Evolutionary conservation across 73 alveolate species (phyloP).

Genomic region (Tetrahymena borealis): DNA sequence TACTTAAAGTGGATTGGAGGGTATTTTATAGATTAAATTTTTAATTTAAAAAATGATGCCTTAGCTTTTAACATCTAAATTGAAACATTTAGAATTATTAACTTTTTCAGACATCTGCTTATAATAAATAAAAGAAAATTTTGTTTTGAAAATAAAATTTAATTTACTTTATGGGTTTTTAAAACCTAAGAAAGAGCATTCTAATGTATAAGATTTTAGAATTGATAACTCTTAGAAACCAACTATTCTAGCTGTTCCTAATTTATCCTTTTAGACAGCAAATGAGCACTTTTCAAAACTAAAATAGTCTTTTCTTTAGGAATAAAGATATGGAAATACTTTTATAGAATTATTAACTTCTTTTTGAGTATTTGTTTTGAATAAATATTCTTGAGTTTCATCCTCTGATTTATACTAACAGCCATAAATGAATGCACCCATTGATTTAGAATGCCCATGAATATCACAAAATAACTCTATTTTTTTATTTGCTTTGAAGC

Average conservation of each 20-base stretch:
- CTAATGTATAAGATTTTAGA: slow-evolving; percentile 52
- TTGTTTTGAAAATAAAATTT: not conserved
- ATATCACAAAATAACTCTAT: slow-evolving; percentile 68
- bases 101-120: not conserved
- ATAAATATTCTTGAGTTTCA: slow-evolving; percentile 54
- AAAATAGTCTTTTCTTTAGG: slow-evolving; percentile 28
- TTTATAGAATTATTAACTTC: slow-evolving; percentile 31
- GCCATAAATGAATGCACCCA: slow-evolving; percentile 77
- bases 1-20: too few relatives aligned
- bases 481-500: not conserved
- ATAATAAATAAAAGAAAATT: not conserved
- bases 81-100: too few relatives aligned
- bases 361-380: not conserved
- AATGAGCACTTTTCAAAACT: slow-evolving; percentile 48
- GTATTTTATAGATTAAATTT: too few relatives aligned
- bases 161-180: slow-evolving; percentile 14
- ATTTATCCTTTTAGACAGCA: slow-evolving; percentile 50
- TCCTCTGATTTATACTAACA: slow-evolving; percentile 49
- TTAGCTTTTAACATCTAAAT: too few relatives aligned
- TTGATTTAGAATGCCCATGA: slow-evolving; percentile 80
- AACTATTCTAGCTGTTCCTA: slow-evolving; percentile 57
- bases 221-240: slow-evolving; percentile 45
- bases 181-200: slow-evolving; percentile 52
- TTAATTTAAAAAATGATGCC: too few relatives aligned
- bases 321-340: slow-evolving; percentile 41